phyloP scores from a whole-genome alignment of 164 flowering plant genomes.

The Annona cherimola region DNA sequence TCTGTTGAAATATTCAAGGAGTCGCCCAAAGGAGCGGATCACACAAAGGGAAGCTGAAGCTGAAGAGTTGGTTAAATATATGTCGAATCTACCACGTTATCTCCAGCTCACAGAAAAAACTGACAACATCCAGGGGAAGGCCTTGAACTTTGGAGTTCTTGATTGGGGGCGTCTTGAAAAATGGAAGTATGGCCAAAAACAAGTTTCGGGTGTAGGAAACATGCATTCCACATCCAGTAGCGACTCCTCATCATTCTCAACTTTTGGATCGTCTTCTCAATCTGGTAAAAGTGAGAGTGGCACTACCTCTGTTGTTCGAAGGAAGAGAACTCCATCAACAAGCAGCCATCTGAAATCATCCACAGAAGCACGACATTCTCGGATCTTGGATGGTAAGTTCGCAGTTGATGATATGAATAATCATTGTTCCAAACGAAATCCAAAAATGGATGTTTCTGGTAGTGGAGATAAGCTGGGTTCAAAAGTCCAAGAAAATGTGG shows the following conservation, averaged over 20 bases:
- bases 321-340: constrained; percentile 15
- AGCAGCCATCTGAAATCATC: constrained; percentile 14
- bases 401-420: constrained; percentile 9
- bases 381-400: constrained; percentile 12
- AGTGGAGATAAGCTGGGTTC: constrained; percentile 14
- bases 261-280: constrained; percentile 17
- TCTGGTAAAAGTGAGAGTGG: constrained; percentile 11
- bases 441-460: constrained; percentile 13
- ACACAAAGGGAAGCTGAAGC: constrained; percentile 19
- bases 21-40: constrained; percentile 15
- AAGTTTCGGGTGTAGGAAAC: constrained; percentile 12
- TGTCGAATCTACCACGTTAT: constrained; percentile 78
- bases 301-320: constrained; percentile 12
- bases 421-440: constrained; percentile 20
- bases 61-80: constrained; percentile 76
- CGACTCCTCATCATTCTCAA: constrained; percentile 11
- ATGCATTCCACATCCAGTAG: background rate
- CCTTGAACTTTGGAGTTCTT: constrained; percentile 80
- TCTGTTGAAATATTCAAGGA: constrained; percentile 22
- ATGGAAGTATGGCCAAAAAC: constrained; percentile 49
- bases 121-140: constrained; percentile 45
- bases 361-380: constrained; percentile 17
- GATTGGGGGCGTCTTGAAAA: constrained; percentile 75
- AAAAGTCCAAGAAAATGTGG: constrained; percentile 9
- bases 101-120: constrained; percentile 49